phyloP scores from a whole-genome alignment of 306 rosid species.

The Quercus gilva region DNA sequence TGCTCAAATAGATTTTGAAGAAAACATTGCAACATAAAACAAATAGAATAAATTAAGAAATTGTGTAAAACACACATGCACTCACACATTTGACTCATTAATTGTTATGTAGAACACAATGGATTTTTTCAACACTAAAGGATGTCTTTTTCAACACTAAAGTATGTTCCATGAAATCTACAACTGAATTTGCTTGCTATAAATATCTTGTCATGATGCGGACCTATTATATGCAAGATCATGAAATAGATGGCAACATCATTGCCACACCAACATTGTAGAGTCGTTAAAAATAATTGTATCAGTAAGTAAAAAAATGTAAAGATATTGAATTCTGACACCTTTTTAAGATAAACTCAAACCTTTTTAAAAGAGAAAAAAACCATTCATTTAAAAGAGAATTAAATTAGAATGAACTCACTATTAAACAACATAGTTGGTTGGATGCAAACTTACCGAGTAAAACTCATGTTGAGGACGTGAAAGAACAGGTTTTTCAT shows the following conservation, averaged over 20 bases:
- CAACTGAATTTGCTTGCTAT: too few species aligned
- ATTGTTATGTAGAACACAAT: too few species aligned
- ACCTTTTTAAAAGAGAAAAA: too few species aligned
- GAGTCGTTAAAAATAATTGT: background rate
- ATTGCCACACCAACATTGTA: background rate
- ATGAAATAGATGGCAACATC: background rate
- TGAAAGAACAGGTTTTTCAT: constrained; percentile 97
- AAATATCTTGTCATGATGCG: too few species aligned
- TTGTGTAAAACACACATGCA: background rate
- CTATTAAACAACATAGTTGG: background rate
- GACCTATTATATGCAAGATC: too few species aligned
- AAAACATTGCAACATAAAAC: background rate
- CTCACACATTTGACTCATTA: background rate
- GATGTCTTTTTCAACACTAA: background rate
- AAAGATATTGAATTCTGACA: background rate
- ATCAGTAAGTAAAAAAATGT: background rate
- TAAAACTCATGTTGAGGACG: constrained; percentile 98
- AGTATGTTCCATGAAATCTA: too few species aligned
- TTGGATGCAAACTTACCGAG: constrained; percentile 40
- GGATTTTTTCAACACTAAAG: background rate
- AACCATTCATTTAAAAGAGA: too few species aligned
- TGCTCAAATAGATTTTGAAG: background rate
- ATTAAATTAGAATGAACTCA: background rate
- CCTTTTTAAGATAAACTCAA: too few species aligned
- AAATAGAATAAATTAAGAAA: background rate